Evolutionary conservation across 441 rosid genomes (phyloP).

Genomic region (Brassica balearica): DNA sequence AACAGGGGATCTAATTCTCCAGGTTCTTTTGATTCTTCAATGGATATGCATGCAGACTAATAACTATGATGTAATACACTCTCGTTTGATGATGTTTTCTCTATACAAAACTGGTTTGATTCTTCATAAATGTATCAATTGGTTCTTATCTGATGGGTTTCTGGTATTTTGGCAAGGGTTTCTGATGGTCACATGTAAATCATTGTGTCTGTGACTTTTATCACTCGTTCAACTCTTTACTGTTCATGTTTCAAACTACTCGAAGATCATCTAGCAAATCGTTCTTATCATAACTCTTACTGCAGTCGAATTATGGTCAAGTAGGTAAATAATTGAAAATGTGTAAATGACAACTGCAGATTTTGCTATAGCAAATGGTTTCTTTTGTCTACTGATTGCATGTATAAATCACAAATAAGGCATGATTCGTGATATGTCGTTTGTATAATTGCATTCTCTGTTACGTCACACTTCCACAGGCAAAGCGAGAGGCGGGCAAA

Average conservation of each 20-base stretch:
- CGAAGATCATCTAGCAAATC: slow-evolving; percentile 15
- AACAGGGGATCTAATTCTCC: slow-evolving; percentile 61
- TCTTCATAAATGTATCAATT: slow-evolving; percentile 32
- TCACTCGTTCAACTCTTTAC: slow-evolving; percentile 17
- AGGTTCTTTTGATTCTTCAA: slow-evolving; percentile 76
- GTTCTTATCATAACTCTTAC: slow-evolving; percentile 3
- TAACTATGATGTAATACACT: slow-evolving; percentile 13
- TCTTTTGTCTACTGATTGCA: neutral
- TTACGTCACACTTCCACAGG: neutral
- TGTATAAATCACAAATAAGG: neutral
- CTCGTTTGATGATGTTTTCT: slow-evolving; percentile 31
- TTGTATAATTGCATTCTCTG: neutral
- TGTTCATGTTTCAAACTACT: neutral
- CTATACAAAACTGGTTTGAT: slow-evolving; percentile 32
- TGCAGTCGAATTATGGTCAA: neutral
- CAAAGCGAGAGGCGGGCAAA: neutral
- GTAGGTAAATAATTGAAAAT: neutral
- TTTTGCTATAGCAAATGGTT: neutral
- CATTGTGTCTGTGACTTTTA: slow-evolving; percentile 27
- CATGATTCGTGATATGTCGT: neutral
- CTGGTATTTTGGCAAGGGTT: slow-evolving; percentile 22
- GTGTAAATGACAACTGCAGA: neutral
- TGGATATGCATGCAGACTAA: slow-evolving; percentile 83
- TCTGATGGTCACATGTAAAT: slow-evolving; percentile 37
- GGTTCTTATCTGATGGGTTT: slow-evolving; percentile 29